Evolutionary conservation across 352 stramenopile genomes (phyloP).

Genomic region (Hyaloperonospora brassicae): DNA sequence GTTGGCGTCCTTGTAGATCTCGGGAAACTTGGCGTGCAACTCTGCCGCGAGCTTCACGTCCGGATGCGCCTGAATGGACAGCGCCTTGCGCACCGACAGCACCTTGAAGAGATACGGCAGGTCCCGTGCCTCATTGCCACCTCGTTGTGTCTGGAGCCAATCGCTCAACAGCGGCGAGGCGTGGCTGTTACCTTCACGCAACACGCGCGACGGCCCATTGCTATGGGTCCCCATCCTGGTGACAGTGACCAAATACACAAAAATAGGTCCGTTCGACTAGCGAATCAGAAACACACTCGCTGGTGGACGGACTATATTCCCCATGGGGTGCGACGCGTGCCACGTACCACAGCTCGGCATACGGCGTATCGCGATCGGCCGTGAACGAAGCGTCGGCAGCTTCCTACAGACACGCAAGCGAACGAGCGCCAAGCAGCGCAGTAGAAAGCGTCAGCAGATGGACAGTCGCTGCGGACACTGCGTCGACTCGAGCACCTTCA

Average conservation of each 20-base stretch:
- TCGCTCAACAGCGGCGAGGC: constrained; percentile 58
- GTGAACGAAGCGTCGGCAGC: constrained; percentile 41
- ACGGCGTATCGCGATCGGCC: constrained; percentile 38
- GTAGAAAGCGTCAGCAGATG: not conserved
- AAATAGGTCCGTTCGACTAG: not conserved
- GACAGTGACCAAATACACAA: not conserved
- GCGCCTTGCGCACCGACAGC: constrained; percentile 92
- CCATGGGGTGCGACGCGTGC: not conserved
- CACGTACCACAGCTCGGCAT: constrained; percentile 85
- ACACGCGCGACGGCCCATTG: constrained; percentile 83
- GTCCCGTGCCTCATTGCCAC: constrained; percentile 45
- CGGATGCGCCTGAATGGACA: constrained; percentile 95
- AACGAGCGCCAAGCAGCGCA: not conserved
- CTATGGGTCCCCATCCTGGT: constrained; percentile 91
- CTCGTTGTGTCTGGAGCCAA: constrained; percentile 27
- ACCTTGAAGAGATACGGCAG: constrained; percentile 99
- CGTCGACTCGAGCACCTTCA: constrained; percentile 54
- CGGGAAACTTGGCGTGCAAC: constrained; percentile 80
- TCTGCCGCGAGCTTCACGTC: constrained; percentile 72
- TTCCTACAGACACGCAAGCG: constrained; percentile 26
- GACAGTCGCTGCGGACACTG: not conserved
- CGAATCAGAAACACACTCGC: too few species aligned
- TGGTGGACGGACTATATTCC: too few species aligned
- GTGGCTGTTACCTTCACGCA: constrained; percentile 31
- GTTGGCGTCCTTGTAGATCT: constrained; percentile 96